Conservation (phyloP, 441 rosid genomes). For the Adansonia grandidieri region DNA sequence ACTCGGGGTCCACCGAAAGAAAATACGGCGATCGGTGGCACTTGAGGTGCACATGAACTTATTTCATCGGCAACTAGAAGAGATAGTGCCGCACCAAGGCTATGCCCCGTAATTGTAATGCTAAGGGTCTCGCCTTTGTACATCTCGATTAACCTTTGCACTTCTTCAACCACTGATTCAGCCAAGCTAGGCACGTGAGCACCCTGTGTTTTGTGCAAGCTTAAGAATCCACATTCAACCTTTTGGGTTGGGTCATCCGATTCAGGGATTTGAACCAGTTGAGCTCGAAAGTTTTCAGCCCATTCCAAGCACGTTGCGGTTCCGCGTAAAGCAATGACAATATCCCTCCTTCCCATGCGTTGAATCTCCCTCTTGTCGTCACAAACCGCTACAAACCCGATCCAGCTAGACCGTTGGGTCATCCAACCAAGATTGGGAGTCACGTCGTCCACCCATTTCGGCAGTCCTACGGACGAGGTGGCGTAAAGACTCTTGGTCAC, state of each 20-base stretch:
- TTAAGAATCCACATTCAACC: conserved; percentile 69
- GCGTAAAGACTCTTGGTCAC: conserved; percentile 70
- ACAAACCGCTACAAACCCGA: conserved; percentile 77
- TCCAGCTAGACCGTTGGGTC: conserved; percentile 76
- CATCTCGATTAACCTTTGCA: conserved; percentile 44
- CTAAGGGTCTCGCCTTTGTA: conserved; percentile 67
- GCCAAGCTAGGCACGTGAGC: conserved; percentile 55
- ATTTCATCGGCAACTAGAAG: conserved; percentile 59
- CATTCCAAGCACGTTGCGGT: conserved; percentile 75
- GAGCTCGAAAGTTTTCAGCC: conserved; percentile 66
- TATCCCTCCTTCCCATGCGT: conserved; percentile 80
- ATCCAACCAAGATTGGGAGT: conserved; percentile 80
- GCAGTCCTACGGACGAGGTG: conserved; percentile 63
- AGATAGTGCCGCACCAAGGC: conserved; percentile 72
- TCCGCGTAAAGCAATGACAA: conserved; percentile 71
- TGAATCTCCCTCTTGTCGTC: conserved; percentile 62
- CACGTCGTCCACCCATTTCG: conserved; percentile 65
- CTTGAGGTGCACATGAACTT: conserved; percentile 35
- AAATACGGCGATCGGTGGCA: conserved; percentile 58
- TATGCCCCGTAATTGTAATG: conserved; percentile 73
- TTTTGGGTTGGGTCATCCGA: conserved; percentile 40
- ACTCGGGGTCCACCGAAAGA: conserved; percentile 77
- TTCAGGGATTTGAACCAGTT: conserved; percentile 38
- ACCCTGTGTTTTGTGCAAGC: conserved; percentile 55
- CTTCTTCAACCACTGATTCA: conserved; percentile 52